Base-by-base conservation (phyloP, 2,329 filamentous ascomycete genomes). In the Arthrobotrys sphaeroides region DNA sequence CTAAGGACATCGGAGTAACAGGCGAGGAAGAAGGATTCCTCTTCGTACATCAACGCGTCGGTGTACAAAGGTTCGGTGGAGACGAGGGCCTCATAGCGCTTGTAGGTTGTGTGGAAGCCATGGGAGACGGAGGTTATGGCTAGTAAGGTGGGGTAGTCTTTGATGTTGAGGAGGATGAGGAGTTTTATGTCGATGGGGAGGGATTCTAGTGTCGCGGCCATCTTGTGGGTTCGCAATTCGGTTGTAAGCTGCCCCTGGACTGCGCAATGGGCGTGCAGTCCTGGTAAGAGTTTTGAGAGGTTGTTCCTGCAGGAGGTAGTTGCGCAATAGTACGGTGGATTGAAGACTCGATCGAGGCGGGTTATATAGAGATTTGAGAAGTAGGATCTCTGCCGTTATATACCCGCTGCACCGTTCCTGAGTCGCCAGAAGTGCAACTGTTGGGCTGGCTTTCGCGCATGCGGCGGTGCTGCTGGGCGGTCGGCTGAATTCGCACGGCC, bases 121-220 rank as follows among this genome's bases (percentile, higher is more conserved):
- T 51, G 33, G 22, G 61, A 66, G 22, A 51, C 22, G n/a, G 61
- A 42, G 7, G 38, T 51, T n/a, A 66, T 18, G 1, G 61, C 31
- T 2, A 36, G 47, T 13, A 66, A 20, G 18, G 61, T 55, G 33
- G 36, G 33, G 47, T 53, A 53, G 22, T 66, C 61, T 24, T 45
- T 36, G 18, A 66, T 38, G 61, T 66, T 66, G 6, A 66, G 36
- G 16, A 66, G 61, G 16, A 66, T 66, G 13, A 51, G 36, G 22
- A 66, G 61, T 42, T 66, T 66, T 12, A 66, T 51, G 36, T 66
- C 61, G 36, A 53, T 18, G 1, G 61, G 61, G 20, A 66, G 45
- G 22, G 61, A 42, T 43, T 66, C 61, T 2, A 66, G 45, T 0
- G 61, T 53, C 7, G 45, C 47, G 22, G 12, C 16, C 16, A 31